Base-by-base conservation (phyloP, 202 grass and related monocot genomes). In the Sporobolus alterniflorus region DNA sequence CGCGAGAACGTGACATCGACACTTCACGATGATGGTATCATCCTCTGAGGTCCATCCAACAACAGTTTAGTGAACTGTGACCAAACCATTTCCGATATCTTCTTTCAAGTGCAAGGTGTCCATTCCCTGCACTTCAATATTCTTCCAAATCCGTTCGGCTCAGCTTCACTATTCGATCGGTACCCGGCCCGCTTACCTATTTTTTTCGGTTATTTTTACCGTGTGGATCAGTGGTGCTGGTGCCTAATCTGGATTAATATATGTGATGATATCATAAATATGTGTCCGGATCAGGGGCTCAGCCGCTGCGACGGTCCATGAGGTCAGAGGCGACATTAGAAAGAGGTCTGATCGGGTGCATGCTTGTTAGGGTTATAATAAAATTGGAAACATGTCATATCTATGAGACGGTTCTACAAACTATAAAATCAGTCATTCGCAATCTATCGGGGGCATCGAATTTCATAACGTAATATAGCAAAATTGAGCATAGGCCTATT, bases 71-170 rank as follows among this genome's bases (percentile, higher is more conserved):
- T 85, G 87, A 81, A 31, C 8, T 15, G 67, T 21, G 49, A 81
- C 87, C 87, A 65, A 85, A 79, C 75, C 28, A 50, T 47, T 75
- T 26, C 12, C 0, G 1, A 32, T 25, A 25, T 20, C 57, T 82
- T n/a, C 69, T 57, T 67, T 47, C 65, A 18, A 8, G 34, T 17
- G 24, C 25, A n/a, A 14, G 20, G 13, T 5, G 21, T 43, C 55
- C 73, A 47, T 57, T 41, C 32, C 9, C 56, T 57, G 39, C 26
- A 55, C 28, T 50, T 46, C 20, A 7, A 17, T 2, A 5, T 7
- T 11, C 62, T 7, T 11, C 62, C 16, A 11, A 65, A 49, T 47
- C 60, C 80, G 76, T 85, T 81, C 79, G 82, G 82, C 64, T 82
- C 50, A 26, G 6, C 71, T 63, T 87, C 85, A 82, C 71, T 72